Base-by-base conservation (phyloP, 148 eudicot genomes). In the Beta vulgaris region DNA sequence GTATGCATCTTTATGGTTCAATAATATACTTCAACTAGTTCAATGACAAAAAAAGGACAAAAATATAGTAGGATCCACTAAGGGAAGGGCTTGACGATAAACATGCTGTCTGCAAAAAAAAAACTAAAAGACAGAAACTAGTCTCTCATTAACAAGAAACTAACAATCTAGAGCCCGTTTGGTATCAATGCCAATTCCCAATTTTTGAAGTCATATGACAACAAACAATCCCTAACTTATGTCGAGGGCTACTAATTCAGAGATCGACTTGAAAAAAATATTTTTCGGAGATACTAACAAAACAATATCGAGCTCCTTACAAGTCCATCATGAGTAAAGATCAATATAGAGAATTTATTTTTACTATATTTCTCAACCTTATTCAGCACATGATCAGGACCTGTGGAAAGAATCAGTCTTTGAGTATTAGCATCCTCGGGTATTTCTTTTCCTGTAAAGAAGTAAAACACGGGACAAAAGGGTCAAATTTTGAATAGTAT, bases 361-460 rank as follows among this genome's bases (percentile, higher is more conserved):
- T 29, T 9, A 43, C 55, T 16, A 48, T 65, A 71, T 59, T 51
- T 59, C 31, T 68, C 82, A 71, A 94, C 98, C 97, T 94, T 90
- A 73, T 78, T 81, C 35, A 94, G 81, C 73, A 89, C 89, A 79
- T 85, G 87, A 79, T 88, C 92, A 70, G 91, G 88, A 83, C 69
- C 83, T 29, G 91, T 73, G 80, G 65, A 80, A 72, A 91, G 91
- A 80, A 91, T 79, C 67, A 78, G 82, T 70, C 86, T 85, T 68
- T 84, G 93, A 48, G 79, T 77, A 82, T 68, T 81, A 73, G 74
- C 85, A 85, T 88, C 91, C 69, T 82, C 84, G 35, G 97, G 93
- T 83, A 94, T 84, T 80, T 87, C 87, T 76, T 86, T 88, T 66
- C 93, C 98, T 94, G 87, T 59, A 78, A 76, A 70, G 35, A 69